These are phyloP conservation scores for Podospora didyma DNA, from an alignment of 495 filamentous ascomycete species.

Conservation along the genomic window DNA sequence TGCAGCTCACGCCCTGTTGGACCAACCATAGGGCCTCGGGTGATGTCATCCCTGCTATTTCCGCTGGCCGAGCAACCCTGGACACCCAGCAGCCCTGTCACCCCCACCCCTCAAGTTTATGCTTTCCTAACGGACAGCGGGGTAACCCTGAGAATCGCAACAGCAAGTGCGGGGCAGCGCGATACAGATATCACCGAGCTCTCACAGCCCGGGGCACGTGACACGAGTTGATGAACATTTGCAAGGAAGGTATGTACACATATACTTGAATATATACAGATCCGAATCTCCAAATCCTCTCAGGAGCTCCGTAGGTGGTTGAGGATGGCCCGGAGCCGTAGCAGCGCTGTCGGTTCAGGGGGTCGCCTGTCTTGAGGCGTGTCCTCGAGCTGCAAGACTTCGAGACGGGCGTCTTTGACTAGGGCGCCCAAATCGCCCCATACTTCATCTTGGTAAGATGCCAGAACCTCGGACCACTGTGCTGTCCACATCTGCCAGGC, in stretches of 20 bases:
- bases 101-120: too few relatives aligned
- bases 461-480: constrained; percentile 62
- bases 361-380: constrained; percentile 17
- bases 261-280: not conserved
- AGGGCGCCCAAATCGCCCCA: constrained; percentile 70
- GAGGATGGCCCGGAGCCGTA: constrained; percentile 30
- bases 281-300: not conserved
- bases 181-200: too few relatives aligned
- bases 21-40: not conserved
- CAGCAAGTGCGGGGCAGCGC: too few relatives aligned
- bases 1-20: not conserved
- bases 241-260: too few relatives aligned
- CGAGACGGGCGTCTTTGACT: constrained; percentile 57
- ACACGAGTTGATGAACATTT: too few relatives aligned
- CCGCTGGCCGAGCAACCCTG: not conserved
- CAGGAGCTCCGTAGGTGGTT: constrained; percentile 24
- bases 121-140: not conserved
- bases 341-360: constrained; percentile 22
- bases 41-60: constrained; percentile 15
- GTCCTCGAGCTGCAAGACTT: constrained; percentile 40
- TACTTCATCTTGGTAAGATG: constrained; percentile 68
- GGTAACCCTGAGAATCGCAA: too few relatives aligned
- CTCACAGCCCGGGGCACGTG: too few relatives aligned
- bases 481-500: constrained; percentile 42
- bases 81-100: too few relatives aligned